A percentile compares a stretch with the other conserved stretches of the same genome.
Evolutionary conservation across 2,329 filamentous ascomycete species (phyloP).

Genomic region (Paracamarosporium sp.): DNA sequence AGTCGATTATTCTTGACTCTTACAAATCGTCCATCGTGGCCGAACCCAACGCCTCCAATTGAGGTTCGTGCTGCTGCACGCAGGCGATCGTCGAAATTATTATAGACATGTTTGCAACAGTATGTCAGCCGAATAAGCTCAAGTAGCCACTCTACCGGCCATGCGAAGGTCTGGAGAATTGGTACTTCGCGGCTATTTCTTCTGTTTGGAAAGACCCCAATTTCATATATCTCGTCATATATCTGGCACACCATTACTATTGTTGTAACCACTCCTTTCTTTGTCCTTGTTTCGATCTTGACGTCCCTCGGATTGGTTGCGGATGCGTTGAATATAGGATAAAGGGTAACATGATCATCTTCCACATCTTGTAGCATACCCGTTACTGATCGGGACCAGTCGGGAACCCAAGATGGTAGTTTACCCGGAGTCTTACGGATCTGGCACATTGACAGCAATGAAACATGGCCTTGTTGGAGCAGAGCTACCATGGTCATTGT

Average conservation of each 20-base stretch:
- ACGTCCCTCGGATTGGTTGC: neutral
- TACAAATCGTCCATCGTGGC: neutral
- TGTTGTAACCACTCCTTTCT: neutral
- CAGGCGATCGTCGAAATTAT: neutral
- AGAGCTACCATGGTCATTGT: slow-evolving; percentile 13
- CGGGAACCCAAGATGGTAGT: slow-evolving; percentile 19
- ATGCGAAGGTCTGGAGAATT: neutral
- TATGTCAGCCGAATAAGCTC: neutral
- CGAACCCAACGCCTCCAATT: neutral
- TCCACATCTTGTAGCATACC: slow-evolving; percentile 18
- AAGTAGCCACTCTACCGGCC: neutral
- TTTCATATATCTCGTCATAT: neutral
- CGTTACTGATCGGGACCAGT: slow-evolving; percentile 17
- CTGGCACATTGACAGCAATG: slow-evolving; percentile 17
- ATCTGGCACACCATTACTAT: neutral
- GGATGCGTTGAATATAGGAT: slow-evolving; percentile 10
- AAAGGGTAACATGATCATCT: slow-evolving; percentile 14
- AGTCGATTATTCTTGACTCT: neutral
- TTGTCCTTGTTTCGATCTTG: neutral
- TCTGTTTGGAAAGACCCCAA: neutral
- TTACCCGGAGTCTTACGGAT: neutral
- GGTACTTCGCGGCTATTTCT: too few species aligned
- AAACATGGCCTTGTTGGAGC: slow-evolving; percentile 18
- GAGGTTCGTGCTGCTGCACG: neutral
- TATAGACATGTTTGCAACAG: neutral